Evolutionary conservation across 2,329 filamentous ascomycete species (phyloP).

Genomic region (Venturia effusa): DNA sequence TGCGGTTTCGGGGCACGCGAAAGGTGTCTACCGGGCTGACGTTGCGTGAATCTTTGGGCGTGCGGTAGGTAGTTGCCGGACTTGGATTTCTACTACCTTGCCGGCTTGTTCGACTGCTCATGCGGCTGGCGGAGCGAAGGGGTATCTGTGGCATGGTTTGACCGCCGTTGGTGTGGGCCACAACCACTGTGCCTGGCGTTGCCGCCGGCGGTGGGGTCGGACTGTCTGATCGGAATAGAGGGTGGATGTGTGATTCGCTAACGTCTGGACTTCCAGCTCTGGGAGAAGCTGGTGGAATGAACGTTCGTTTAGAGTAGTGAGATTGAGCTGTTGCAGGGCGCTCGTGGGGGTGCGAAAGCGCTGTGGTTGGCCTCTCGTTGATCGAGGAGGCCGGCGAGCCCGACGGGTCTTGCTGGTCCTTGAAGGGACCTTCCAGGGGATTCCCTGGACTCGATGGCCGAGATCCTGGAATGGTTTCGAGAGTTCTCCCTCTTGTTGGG

Average conservation of each 20-base stretch:
- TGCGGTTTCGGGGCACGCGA: not conserved
- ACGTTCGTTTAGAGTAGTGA: slow-evolving; percentile 35
- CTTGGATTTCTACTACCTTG: slow-evolving; percentile 14
- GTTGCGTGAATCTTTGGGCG: not conserved
- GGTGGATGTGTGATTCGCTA: slow-evolving; percentile 63
- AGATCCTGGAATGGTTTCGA: slow-evolving; percentile 64
- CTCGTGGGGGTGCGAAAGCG: not conserved
- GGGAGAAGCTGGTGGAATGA: slow-evolving; percentile 19
- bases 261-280: slow-evolving; percentile 27
- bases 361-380: not conserved
- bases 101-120: slow-evolving; percentile 21
- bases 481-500: slow-evolving; percentile 36
- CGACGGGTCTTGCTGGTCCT: slow-evolving; percentile 9
- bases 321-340: slow-evolving; percentile 19
- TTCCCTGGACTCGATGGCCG: slow-evolving; percentile 53
- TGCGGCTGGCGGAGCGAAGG: slow-evolving; percentile 24
- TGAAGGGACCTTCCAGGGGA: slow-evolving; percentile 43
- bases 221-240: slow-evolving; percentile 64
- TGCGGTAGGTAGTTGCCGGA: not conserved
- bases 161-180: slow-evolving; percentile 58
- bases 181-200: slow-evolving; percentile 60
- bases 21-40: not conserved
- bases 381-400: not conserved
- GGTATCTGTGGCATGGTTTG: slow-evolving; percentile 42
- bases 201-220: slow-evolving; percentile 54